Base-by-base conservation (phyloP, 1,284 basidiomycete genomes). In the Cryptococcus sp. region DNA sequence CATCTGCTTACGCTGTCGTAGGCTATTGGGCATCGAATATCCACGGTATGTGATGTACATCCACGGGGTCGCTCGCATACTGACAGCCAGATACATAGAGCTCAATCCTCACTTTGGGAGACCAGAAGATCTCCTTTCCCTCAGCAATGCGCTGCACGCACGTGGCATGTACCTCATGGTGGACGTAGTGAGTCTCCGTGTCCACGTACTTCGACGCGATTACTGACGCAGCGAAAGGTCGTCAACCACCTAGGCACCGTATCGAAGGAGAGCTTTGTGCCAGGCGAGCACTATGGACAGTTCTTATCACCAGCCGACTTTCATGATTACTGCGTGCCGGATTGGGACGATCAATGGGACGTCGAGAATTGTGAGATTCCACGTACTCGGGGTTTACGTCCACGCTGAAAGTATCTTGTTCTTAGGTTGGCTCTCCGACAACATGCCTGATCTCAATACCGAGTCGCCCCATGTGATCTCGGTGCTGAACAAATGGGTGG, bases 131-230 rank as follows among this genome's bases (percentile, higher is more conserved):
- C 70, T 83, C 51, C 69, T 73, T 40, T 76, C 74, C 43, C 73
- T 83, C 5, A 75, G 78, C 1, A 58, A 64, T 10, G 81, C 80
- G 7, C 61, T 82, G 17, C 81, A 83, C 52, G 60, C 64, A 10
- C 65, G 79, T 22, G 79, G 75, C 38, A 83, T 83, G 81, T 81
- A 78, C 58, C 68, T 83, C 47, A 82, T 83, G 81, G 78, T 83
- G 1, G 81, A 82, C 58, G 78, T 82, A 27, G 78, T 78, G 49
- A 57, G 75, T 52, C 23, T 38, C 6, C 13, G 13, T 35, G 30
- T 35, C 30, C 30, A 5, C 13, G 30, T 35, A 35, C 2, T 10
- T 13, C 19, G 39, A 17, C 35, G 39, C n/a, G 20, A 16, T 23
- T 45, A 39, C 25, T 41, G 3, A 25, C 27, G 25, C 17, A 8